Evolutionary conservation across 192 early-diverging fungal species (phyloP).

Genomic region (Phlyctochytrium arcticum): DNA sequence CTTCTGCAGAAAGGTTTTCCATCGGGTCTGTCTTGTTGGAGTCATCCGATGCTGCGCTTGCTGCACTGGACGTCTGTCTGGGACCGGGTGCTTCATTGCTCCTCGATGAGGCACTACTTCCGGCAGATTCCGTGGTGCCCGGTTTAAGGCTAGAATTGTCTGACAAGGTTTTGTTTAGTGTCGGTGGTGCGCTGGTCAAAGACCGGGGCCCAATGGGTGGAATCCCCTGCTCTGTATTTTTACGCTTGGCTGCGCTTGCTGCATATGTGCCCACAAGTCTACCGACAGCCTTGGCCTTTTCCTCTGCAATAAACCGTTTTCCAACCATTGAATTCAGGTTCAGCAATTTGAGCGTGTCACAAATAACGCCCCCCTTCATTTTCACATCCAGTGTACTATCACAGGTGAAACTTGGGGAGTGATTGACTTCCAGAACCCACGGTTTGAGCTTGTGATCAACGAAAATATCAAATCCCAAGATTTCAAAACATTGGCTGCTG

Average conservation of each 20-base stretch:
- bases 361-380: slow-evolving; percentile 51
- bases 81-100: too few relatives aligned
- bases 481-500: slow-evolving; percentile 51
- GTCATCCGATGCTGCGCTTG: not conserved
- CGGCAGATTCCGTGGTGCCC: not conserved
- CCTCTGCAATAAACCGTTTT: slow-evolving; percentile 31
- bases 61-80: not conserved
- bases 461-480: slow-evolving; percentile 61
- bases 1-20: not conserved
- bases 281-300: slow-evolving; percentile 31
- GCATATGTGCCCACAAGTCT: slow-evolving; percentile 20
- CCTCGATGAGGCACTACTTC: not conserved
- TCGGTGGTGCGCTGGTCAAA: not conserved
- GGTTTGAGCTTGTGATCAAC: slow-evolving; percentile 56
- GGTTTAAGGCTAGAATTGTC: not conserved
- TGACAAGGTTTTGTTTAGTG: not conserved
- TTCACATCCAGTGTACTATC: slow-evolving; percentile 50
- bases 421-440: slow-evolving; percentile 61
- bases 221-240: not conserved
- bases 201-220: not conserved
- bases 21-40: not conserved
- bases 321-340: slow-evolving; percentile 24
- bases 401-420: slow-evolving; percentile 56
- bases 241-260: not conserved
- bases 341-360: slow-evolving; percentile 42